phyloP scores from a whole-genome alignment of 805 yeast species.

The Priceomyces fermenticarens region DNA sequence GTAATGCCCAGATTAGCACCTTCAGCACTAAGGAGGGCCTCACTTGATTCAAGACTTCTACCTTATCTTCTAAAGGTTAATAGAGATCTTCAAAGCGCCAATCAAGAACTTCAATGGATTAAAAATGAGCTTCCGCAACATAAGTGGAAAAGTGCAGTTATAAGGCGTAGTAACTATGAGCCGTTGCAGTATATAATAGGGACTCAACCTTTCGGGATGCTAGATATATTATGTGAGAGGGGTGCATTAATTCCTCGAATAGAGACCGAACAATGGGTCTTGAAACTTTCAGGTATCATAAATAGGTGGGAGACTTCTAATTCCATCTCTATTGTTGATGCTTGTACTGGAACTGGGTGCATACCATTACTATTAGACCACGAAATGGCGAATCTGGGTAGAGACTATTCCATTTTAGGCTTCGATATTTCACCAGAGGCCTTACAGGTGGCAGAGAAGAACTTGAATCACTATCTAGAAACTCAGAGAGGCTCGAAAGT shows the following conservation, averaged over 20 bases:
- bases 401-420: slow-evolving; percentile 31
- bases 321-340: slow-evolving; percentile 48
- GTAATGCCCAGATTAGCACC: slow-evolving; percentile 34
- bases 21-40: slow-evolving; percentile 24
- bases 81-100: slow-evolving; percentile 38
- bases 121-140: slow-evolving; percentile 48
- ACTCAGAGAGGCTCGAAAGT: slow-evolving; percentile 3
- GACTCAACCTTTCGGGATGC: slow-evolving; percentile 77
- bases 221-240: slow-evolving; percentile 56
- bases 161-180: slow-evolving; percentile 45
- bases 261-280: slow-evolving; percentile 94
- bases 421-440: slow-evolving; percentile 60
- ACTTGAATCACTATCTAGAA: slow-evolving; percentile 21
- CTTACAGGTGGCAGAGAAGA: slow-evolving; percentile 45
- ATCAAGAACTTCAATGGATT: slow-evolving; percentile 65
- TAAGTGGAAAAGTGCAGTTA: slow-evolving; percentile 53
- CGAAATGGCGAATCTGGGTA: slow-evolving; percentile 4
- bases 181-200: slow-evolving; percentile 89
- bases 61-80: slow-evolving; percentile 34
- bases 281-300: slow-evolving; percentile 31
- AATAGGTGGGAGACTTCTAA: neutral
- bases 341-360: slow-evolving; percentile 91
- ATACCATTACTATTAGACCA: slow-evolving; percentile 54
- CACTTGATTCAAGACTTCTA: slow-evolving; percentile 20
- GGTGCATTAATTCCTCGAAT: slow-evolving; percentile 86